Percentiles rank a stretch among this genome's conserved stretches.
Conservation (phyloP, 2,329 filamentous ascomycete genomes). For the Claviceps lovelessii region DNA sequence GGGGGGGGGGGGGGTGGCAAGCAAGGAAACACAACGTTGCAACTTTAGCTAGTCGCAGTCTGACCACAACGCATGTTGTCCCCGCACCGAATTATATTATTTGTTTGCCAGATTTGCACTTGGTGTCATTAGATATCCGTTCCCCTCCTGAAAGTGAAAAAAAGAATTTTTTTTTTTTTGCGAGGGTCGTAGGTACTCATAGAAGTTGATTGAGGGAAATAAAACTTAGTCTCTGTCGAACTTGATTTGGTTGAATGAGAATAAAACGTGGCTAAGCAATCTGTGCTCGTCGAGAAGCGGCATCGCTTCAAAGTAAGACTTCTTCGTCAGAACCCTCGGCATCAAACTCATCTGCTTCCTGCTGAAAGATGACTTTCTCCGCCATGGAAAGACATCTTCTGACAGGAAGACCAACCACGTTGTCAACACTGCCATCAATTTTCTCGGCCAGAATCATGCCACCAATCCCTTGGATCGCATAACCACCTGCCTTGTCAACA, state of each 20-base stretch:
- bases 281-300: background rate
- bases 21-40: background rate
- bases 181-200: background rate
- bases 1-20: background rate
- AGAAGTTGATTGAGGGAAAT: background rate
- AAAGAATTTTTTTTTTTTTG: background rate
- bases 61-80: background rate
- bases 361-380: constrained; percentile 71
- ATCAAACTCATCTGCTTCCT: constrained; percentile 47
- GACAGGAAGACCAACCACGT: constrained; percentile 83
- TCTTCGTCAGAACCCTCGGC: constrained; percentile 31
- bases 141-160: background rate
- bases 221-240: background rate
- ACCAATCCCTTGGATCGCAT: constrained; percentile 81
- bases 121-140: background rate
- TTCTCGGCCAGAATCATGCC: constrained; percentile 75
- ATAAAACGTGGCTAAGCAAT: background rate
- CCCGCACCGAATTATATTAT: background rate
- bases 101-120: background rate
- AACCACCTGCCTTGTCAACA: constrained; percentile 90
- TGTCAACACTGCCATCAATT: constrained; percentile 83
- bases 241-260: background rate
- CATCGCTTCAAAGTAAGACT: constrained; percentile 1
- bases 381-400: constrained; percentile 65
- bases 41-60: background rate